A percentile compares a stretch with the other conserved stretches of the same genome.
phyloP scores from a whole-genome alignment of 129 eudicot genomes.

The Chrysanthemum lavandulifolium region DNA sequence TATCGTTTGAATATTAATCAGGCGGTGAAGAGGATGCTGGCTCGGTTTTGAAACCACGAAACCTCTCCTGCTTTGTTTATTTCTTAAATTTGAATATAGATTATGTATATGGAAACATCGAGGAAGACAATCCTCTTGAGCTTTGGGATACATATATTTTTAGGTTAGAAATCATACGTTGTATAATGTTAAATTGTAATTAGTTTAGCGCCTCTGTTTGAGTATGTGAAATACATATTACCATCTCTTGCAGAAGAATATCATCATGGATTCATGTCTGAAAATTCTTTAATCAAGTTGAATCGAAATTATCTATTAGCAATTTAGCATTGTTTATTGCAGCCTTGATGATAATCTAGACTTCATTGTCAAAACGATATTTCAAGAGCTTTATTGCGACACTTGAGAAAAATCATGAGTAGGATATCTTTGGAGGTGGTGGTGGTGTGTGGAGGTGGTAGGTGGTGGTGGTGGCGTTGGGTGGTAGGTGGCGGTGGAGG shows the following conservation, averaged over 20 bases:
- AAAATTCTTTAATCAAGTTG: slow-evolving; percentile 43
- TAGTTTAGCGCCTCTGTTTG: slow-evolving; percentile 41
- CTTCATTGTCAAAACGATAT: background rate
- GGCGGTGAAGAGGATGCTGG: slow-evolving; percentile 10
- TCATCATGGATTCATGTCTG: no score
- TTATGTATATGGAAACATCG: slow-evolving; percentile 16
- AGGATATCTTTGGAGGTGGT: no score
- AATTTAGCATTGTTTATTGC: slow-evolving; percentile 2
- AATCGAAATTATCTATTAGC: background rate
- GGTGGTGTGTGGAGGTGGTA: no score
- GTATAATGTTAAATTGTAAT: slow-evolving; percentile 1
- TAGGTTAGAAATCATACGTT: slow-evolving; percentile 12
- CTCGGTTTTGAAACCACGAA: background rate
- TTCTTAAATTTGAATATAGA: background rate
- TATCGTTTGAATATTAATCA: background rate
- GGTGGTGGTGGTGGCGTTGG: no score
- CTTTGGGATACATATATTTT: background rate
- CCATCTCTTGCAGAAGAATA: slow-evolving; percentile 37
- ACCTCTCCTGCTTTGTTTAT: slow-evolving; percentile 18
- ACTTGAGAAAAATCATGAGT: background rate
- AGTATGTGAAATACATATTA: slow-evolving; percentile 21
- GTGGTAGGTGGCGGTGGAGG: no score
- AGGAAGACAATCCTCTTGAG: background rate
- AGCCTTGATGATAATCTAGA: background rate
- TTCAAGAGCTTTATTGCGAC: background rate